Base-by-base conservation (phyloP, 2,329 filamentous ascomycete genomes). In the Thielaviopsis cerberus region DNA sequence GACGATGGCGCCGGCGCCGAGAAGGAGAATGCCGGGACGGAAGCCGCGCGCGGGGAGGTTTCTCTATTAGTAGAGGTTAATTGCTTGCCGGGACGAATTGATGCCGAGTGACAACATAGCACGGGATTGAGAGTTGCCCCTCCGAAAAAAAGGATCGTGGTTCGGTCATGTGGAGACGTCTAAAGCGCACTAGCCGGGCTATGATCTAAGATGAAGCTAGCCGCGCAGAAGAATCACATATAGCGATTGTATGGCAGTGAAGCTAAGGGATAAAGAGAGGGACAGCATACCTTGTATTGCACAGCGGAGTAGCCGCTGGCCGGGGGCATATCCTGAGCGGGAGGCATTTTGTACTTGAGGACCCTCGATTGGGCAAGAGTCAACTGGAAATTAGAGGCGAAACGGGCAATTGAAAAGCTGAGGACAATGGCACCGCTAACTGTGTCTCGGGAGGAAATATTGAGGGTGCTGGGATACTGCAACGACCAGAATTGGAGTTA, bases 31-130 rank as follows among this genome's bases (percentile, higher is more conserved):
- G 54, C 82, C 78, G 20, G 92, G 91, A 61, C 86, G 83, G 79
- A 97, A 94, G 65, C 91, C 91, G 67, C 85, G 85, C 63, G 86
- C 83, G 63, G 92, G 92, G 62, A 98, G 77, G 75, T 97, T 97
- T 73, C 92, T 86, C 86, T 91, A 68, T 62, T 55, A 27, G 55
- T 54, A 17, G 48, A 27, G 24, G n/a, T n/a, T n/a, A n/a, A n/a
- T n/a, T n/a, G n/a, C n/a, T n/a, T n/a, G n/a, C n/a, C n/a, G n/a
- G n/a, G n/a, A n/a, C n/a, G n/a, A n/a, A n/a, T n/a, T n/a, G n/a
- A n/a, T n/a, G n/a, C n/a, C n/a, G n/a, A n/a, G n/a, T n/a, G n/a
- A n/a, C n/a, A n/a, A n/a, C n/a, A n/a, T n/a, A n/a, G n/a, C n/a
- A n/a, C n/a, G n/a, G n/a, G n/a, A n/a, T n/a, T n/a, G n/a, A n/a